A percentile compares a stretch with the other conserved stretches of the same genome.
These are phyloP conservation scores for Coix lacrymajobi DNA, from an alignment of 176 grass and related monocot genomes.

Conservation along the genomic window DNA sequence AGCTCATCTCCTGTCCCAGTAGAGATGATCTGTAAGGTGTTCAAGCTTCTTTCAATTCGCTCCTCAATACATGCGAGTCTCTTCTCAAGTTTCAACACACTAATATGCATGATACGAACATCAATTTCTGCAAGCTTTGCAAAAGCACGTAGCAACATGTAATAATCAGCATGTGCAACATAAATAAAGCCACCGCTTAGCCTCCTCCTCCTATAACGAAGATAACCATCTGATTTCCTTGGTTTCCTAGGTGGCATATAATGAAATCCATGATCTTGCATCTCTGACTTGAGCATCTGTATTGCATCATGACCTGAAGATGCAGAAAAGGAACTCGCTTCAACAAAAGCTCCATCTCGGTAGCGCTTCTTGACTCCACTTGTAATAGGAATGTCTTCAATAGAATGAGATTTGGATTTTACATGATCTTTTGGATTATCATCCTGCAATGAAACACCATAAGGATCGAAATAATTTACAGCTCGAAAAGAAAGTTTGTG, in stretches of 20 bases:
- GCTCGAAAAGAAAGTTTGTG: neutral
- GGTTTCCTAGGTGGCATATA: conserved; percentile 50
- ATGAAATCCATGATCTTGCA: conserved; percentile 68
- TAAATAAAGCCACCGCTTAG: conserved; percentile 38
- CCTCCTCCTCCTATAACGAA: conserved; percentile 64
- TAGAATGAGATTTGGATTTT: conserved; percentile 8
- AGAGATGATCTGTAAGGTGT: conserved; percentile 28
- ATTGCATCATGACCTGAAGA: conserved; percentile 33
- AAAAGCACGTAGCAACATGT: conserved; percentile 68
- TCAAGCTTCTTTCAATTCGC: conserved; percentile 38
- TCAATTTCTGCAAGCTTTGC: conserved; percentile 73
- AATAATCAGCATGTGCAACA: conserved; percentile 85
- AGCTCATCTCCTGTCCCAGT: conserved; percentile 1
- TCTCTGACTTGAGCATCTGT: conserved; percentile 58
- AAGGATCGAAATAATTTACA: neutral
- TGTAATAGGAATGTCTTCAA: conserved; percentile 22
- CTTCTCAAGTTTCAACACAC: conserved; percentile 75
- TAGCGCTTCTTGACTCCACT: conserved; percentile 29
- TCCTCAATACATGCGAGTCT: conserved; percentile 65
- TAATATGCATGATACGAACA: conserved; percentile 60
- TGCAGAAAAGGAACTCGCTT: neutral
- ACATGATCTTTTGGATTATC: conserved; percentile 28
- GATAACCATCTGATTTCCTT: conserved; percentile 52
- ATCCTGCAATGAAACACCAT: conserved; percentile 43
- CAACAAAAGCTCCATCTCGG: conserved; percentile 27